Evolutionary conservation across 176 grass and related monocot species (phyloP).

Genomic region (Poa pratensis): DNA sequence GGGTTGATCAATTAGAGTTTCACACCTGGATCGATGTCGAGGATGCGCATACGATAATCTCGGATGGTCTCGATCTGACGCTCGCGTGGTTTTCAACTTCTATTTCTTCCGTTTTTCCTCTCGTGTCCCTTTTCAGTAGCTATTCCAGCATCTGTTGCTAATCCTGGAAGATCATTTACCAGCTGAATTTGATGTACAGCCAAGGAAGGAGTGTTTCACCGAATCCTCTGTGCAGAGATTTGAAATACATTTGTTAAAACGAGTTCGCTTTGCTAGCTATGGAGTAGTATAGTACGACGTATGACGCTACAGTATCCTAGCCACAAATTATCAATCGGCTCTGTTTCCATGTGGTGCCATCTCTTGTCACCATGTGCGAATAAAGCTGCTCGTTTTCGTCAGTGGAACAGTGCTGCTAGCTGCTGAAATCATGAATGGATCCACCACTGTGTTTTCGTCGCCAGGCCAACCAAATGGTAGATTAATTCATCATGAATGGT

Average conservation of each 20-base stretch:
- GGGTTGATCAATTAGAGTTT: not conserved
- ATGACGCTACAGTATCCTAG: constrained; percentile 9
- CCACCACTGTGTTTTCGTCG: not conserved
- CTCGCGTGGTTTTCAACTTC: not conserved
- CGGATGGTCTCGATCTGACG: constrained; percentile 4
- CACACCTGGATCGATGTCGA: not conserved
- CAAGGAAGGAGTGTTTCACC: no score
- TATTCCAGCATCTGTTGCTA: not conserved
- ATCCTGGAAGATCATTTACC: not conserved
- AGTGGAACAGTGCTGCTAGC: constrained; percentile 8
- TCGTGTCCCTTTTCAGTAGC: no score
- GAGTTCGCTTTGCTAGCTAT: not conserved
- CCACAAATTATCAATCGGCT: not conserved
- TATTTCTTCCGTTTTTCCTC: not conserved
- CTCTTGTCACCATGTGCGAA: constrained; percentile 31
- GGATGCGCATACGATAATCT: not conserved
- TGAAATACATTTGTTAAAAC: not conserved
- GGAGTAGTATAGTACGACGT: not conserved
- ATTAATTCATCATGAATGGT: no score
- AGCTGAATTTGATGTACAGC: no score
- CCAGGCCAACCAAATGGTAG: no score
- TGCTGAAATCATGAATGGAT: constrained; percentile 23
- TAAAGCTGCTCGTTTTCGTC: constrained; percentile 19
- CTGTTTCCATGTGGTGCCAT: not conserved
- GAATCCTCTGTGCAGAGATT: not conserved